Evolutionary conservation across 176 grass and related monocot species (phyloP).

Genomic region (Raddia guianensis): DNA sequence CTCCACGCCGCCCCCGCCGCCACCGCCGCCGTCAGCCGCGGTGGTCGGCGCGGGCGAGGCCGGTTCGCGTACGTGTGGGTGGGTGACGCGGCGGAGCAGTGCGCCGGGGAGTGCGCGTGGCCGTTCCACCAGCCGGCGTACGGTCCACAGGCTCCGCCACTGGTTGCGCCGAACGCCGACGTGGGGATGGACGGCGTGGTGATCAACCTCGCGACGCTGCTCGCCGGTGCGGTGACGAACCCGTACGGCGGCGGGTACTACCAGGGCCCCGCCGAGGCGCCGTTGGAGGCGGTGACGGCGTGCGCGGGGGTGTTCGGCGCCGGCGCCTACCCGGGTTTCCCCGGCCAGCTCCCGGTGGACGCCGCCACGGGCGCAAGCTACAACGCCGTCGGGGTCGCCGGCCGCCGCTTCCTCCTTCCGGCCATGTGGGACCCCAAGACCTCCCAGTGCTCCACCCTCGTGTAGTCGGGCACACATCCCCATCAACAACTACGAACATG

Average conservation of each 20-base stretch:
- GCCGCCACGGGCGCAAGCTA: slow-evolving; percentile 58
- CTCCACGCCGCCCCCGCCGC: slow-evolving; percentile 47
- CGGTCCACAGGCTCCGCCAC: slow-evolving; percentile 59
- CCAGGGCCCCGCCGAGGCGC: slow-evolving; percentile 65
- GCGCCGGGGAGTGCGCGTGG: slow-evolving; percentile 70
- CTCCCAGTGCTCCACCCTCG: slow-evolving; percentile 60
- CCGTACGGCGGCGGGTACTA: slow-evolving; percentile 69
- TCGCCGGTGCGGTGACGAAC: slow-evolving; percentile 60
- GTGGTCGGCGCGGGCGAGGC: slow-evolving; percentile 42
- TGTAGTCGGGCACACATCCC: slow-evolving; percentile 27
- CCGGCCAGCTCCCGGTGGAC: slow-evolving; percentile 58
- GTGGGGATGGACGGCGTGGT: slow-evolving; percentile 70
- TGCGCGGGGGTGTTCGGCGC: slow-evolving; percentile 65
- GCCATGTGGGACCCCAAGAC: slow-evolving; percentile 85
- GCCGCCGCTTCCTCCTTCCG: slow-evolving; percentile 57
- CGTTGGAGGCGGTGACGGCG: slow-evolving; percentile 67
- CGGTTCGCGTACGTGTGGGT: slow-evolving; percentile 68
- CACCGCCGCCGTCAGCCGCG: background rate
- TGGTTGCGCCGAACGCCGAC: slow-evolving; percentile 67
- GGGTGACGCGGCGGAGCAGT: slow-evolving; percentile 59
- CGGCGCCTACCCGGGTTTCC: slow-evolving; percentile 65
- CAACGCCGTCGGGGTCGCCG: slow-evolving; percentile 52
- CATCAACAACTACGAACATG: no score
- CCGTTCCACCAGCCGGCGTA: slow-evolving; percentile 74
- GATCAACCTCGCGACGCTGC: slow-evolving; percentile 68